Percentiles rank a stretch among this genome's conserved stretches.
phyloP scores from a whole-genome alignment of 2,329 filamentous ascomycete species.

The Plenodomus biglobosus region DNA sequence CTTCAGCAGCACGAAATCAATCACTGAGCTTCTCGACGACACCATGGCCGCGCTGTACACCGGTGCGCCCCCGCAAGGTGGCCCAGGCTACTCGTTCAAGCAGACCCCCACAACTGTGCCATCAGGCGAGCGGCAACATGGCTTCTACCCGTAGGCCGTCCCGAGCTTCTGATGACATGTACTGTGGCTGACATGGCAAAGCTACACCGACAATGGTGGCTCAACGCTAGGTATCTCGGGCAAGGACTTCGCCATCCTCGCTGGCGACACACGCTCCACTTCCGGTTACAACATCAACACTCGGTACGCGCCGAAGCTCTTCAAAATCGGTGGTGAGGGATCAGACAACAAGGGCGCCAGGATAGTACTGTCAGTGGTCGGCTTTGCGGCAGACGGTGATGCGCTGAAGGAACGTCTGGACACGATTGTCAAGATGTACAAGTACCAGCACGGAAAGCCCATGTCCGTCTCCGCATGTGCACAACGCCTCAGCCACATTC shows the following conservation, averaged over 20 bases:
- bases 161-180: not conserved
- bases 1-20: not conserved
- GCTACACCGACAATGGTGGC: slow-evolving; percentile 97
- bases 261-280: slow-evolving; percentile 93
- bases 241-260: slow-evolving; percentile 91
- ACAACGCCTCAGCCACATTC: slow-evolving; percentile 89
- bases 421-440: slow-evolving; percentile 97
- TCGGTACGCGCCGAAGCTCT: slow-evolving; percentile 91
- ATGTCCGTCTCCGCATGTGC: slow-evolving; percentile 95
- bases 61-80: slow-evolving; percentile 53
- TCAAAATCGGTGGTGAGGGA: slow-evolving; percentile 91
- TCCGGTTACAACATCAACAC: slow-evolving; percentile 98
- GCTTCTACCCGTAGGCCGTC: slow-evolving; percentile 81
- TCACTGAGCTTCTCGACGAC: not conserved
- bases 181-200: slow-evolving; percentile 43
- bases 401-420: slow-evolving; percentile 93
- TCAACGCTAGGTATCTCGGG: slow-evolving; percentile 94
- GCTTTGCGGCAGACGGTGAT: slow-evolving; percentile 92
- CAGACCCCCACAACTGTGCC: slow-evolving; percentile 52
- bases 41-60: slow-evolving; percentile 59
- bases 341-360: slow-evolving; percentile 81
- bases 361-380: slow-evolving; percentile 89
- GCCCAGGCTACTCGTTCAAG: slow-evolving; percentile 63
- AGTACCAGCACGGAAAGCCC: slow-evolving; percentile 94
- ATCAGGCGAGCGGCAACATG: slow-evolving; percentile 65